Evolutionary conservation across 2,329 filamentous ascomycete species (phyloP).

Genomic region (Mycosphaerella sp.): DNA sequence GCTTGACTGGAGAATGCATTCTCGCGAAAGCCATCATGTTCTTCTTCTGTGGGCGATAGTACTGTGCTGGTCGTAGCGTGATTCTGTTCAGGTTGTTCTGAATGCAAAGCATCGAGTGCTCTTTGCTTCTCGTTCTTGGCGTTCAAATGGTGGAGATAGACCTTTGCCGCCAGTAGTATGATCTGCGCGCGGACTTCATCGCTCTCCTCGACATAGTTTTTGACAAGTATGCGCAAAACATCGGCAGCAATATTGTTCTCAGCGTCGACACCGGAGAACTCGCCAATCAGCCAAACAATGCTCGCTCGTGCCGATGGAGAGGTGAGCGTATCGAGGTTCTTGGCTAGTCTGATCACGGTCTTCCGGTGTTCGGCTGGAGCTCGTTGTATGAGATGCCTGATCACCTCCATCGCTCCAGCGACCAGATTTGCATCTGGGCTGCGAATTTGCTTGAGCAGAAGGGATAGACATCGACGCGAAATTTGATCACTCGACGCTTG

Average conservation of each 20-base stretch:
- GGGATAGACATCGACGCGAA: constrained; percentile 69
- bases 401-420: constrained; percentile 88
- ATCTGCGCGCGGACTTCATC: constrained; percentile 88
- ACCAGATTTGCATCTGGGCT: constrained; percentile 82
- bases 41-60: constrained; percentile 25
- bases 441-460: constrained; percentile 81
- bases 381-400: constrained; percentile 91
- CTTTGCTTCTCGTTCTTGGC: constrained; percentile 43
- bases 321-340: constrained; percentile 81
- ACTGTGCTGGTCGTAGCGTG: constrained; percentile 12
- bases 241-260: constrained; percentile 90
- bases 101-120: constrained; percentile 26
- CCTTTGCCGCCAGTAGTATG: constrained; percentile 87
- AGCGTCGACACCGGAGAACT: constrained; percentile 71
- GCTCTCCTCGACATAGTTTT: constrained; percentile 75
- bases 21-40: constrained; percentile 25
- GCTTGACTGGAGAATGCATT: constrained; percentile 18
- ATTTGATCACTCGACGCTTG: constrained; percentile 63
- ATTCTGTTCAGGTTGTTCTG: constrained; percentile 1
- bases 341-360: constrained; percentile 83
- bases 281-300: constrained; percentile 95
- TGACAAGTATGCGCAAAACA: constrained; percentile 79
- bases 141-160: constrained; percentile 85
- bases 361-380: constrained; percentile 72
- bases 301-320: constrained; percentile 85